Base-by-base conservation (phyloP, 129 eudicot species). In the Lactuca sativa region DNA sequence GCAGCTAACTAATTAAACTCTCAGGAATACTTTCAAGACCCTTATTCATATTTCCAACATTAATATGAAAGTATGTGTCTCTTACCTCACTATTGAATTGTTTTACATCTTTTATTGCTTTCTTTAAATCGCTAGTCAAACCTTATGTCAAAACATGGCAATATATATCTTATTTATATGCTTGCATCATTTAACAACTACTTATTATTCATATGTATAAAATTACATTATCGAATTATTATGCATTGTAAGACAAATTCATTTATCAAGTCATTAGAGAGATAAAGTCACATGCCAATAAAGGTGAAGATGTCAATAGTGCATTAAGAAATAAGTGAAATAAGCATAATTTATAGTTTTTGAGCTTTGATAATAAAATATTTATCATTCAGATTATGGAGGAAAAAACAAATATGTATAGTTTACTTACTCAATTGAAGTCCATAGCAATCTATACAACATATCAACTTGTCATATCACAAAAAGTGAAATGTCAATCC, bases 71-170 rank as follows among this genome's bases (percentile, higher is more conserved):
- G 2, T 25, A 25, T 16, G 38, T 63, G 56, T 44, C 40, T 7
- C 16, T 18, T 68, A 87, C 93, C 89, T 84, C 95, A 57, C 84
- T 87, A 40, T 81, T 87, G 57, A 87, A 84, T 56, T 89, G 95
- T 44, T 87, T 87, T 73, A 87, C 95, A 66, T 87, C 89, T 75
- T 87, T 87, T 89, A 87, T 84, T 68, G 89, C 95, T 81, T 87
- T 87, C 85, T 84, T 87, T 75, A 87, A 59, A 79, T 87, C 95
- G 70, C 95, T 89, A 58, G 87, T 87, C 79, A 87, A 77, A 81
- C 95, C 95, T 25, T 87, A 76, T 12, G 31, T 6, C 56, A 32
- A 32, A 71, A 72, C 14, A 40, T 49, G 44, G 16, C 66, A 49
- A 11, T 51, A 36, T 34, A 16, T 43, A 62, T 21, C 31, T 62